These are phyloP conservation scores for Thalassiosira mediterranea DNA, from an alignment of 352 stramenopile genomes.

Conservation along the genomic window DNA sequence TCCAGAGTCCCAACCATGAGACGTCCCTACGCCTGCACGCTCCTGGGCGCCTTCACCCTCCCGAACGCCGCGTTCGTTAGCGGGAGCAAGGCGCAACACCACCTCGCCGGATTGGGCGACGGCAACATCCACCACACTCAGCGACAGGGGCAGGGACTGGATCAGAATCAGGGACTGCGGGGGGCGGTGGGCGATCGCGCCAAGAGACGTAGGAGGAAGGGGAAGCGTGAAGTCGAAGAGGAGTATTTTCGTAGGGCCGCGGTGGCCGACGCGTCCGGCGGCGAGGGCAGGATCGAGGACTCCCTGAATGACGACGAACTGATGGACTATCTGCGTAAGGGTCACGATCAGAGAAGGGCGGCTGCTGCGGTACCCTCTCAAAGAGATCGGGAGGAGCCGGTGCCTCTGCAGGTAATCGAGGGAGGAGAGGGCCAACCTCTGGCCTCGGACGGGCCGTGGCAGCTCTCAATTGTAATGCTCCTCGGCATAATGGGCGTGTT, in stretches of 20 bases:
- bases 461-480: constrained; percentile 64
- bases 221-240: constrained; percentile 12
- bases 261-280: too few species aligned
- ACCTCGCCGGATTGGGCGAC: constrained; percentile 56
- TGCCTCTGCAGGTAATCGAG: too few species aligned
- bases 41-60: too few species aligned
- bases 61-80: too few species aligned
- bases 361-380: not conserved
- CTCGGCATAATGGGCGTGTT: constrained; percentile 64
- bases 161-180: constrained; percentile 6
- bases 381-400: constrained; percentile 4
- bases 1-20: too few species aligned
- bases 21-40: too few species aligned
- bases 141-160: constrained; percentile 18
- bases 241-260: not conserved
- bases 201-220: constrained; percentile 26
- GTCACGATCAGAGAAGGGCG: constrained; percentile 26
- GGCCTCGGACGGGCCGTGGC: constrained; percentile 43
- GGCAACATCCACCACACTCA: constrained; percentile 39
- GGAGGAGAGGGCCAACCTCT: constrained; percentile 9
- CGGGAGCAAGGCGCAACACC: constrained; percentile 14
- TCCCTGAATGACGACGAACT: constrained; percentile 29
- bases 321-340: constrained; percentile 28
- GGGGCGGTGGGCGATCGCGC: constrained; percentile 2
- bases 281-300: constrained; percentile 15